phyloP scores from a whole-genome alignment of 441 rosid species.

The Corymbia calophylla region DNA sequence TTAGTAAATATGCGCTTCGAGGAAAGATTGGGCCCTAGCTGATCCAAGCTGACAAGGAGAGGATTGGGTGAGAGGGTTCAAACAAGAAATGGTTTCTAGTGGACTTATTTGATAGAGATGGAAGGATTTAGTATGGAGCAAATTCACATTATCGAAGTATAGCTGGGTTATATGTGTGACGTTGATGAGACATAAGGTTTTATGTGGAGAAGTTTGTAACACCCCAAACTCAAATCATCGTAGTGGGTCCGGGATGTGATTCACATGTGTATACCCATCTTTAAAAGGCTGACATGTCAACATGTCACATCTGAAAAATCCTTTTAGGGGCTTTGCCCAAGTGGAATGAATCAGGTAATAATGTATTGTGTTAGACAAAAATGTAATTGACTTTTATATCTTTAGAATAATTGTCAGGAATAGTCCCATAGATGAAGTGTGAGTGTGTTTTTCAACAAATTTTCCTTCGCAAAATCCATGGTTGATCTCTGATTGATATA shows the following conservation, averaged over 20 bases:
- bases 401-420: neutral
- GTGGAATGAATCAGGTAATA: neutral
- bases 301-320: neutral
- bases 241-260: neutral
- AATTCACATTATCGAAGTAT: neutral
- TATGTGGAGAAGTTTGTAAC: neutral
- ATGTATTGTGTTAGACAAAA: neutral
- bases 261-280: neutral
- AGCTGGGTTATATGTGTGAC: neutral
- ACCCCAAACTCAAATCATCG: neutral
- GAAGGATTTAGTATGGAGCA: neutral
- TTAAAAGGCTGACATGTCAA: neutral
- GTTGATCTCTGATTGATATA: neutral
- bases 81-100: neutral
- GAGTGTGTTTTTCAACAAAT: neutral
- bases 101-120: neutral
- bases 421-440: neutral
- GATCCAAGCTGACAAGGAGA: neutral
- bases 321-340: neutral
- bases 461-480: neutral
- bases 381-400: neutral
- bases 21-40: neutral
- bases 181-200: neutral
- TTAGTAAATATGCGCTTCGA: neutral
- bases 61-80: neutral